Conservation (phyloP, 2,329 filamentous ascomycete genomes). For the Intubia oerlemansii region DNA sequence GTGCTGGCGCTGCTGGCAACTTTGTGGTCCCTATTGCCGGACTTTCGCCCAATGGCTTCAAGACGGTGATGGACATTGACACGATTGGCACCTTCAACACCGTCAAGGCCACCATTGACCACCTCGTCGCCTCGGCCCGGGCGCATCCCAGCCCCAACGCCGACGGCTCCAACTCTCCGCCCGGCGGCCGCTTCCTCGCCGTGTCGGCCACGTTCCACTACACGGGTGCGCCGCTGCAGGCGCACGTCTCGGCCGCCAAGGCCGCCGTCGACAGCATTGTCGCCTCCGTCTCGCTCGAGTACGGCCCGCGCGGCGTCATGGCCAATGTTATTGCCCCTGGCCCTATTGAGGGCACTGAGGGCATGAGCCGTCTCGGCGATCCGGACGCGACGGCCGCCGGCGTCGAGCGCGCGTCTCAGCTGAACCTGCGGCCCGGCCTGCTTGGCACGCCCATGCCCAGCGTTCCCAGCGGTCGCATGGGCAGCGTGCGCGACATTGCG, state of each 20-base stretch:
- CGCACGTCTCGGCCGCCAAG: constrained; percentile 83
- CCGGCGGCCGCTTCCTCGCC: constrained; percentile 71
- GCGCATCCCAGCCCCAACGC: constrained; percentile 31
- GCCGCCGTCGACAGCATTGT: constrained; percentile 75
- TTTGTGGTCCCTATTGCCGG: constrained; percentile 73
- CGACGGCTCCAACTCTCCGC: too few species aligned
- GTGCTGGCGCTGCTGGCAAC: constrained; percentile 86
- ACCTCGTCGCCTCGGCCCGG: constrained; percentile 54
- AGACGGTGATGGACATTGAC: constrained; percentile 89
- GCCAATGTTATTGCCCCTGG: constrained; percentile 82
- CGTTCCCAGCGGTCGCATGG: constrained; percentile 58
- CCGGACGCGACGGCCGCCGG: constrained; percentile 1
- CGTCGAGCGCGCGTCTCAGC: constrained; percentile 5
- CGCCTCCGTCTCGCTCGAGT: constrained; percentile 63
- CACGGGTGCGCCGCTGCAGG: constrained; percentile 64
- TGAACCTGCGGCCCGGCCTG: constrained; percentile 3
- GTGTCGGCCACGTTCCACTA: constrained; percentile 86
- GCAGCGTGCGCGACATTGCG: constrained; percentile 68
- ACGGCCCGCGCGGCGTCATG: constrained; percentile 68
- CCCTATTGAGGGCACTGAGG: constrained; percentile 69
- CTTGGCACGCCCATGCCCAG: constrained; percentile 15
- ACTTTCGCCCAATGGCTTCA: constrained; percentile 78
- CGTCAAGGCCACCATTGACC: constrained; percentile 71
- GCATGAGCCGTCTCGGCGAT: constrained; percentile 40
- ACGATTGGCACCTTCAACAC: constrained; percentile 88